Percentiles rank a stretch among this genome's conserved stretches.
Conservation (phyloP, 1,284 basidiomycete genomes). For the Malassezia pachydermatis region DNA sequence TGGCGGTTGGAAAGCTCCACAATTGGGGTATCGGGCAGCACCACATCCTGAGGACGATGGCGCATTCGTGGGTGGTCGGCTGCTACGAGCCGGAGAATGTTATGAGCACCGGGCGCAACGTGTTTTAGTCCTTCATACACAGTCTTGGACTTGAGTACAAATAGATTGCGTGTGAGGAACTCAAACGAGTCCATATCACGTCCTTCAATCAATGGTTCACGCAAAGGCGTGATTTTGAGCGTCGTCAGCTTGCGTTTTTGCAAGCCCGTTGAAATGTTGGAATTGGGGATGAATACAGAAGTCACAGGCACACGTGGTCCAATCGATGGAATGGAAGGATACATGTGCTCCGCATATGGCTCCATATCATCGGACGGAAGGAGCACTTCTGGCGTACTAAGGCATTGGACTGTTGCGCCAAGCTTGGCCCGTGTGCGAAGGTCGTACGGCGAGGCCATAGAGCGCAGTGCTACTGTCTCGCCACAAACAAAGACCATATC, state of each 20-base stretch:
- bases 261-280: conserved; percentile 28
- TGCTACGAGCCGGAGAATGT: conserved; percentile 32
- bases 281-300: conserved; percentile 25
- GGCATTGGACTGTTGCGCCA: conserved; percentile 26
- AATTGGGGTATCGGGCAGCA: conserved; percentile 28
- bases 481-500: conserved; percentile 35
- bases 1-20: conserved; percentile 32
- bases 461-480: conserved; percentile 30
- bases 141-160: conserved; percentile 29
- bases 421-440: conserved; percentile 27
- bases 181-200: conserved; percentile 38
- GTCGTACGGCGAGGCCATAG: conserved; percentile 25
- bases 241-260: conserved; percentile 27
- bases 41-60: conserved; percentile 20
- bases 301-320: conserved; percentile 30
- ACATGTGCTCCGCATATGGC: conserved; percentile 31
- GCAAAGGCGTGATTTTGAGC: conserved; percentile 32
- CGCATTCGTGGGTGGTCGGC: conserved; percentile 19
- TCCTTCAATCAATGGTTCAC: conserved; percentile 20
- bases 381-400: conserved; percentile 22
- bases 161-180: conserved; percentile 38
- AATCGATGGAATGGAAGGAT: conserved; percentile 25
- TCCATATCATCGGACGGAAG: conserved; percentile 20
- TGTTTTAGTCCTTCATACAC: conserved; percentile 31
- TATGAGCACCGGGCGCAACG: conserved; percentile 36